These are phyloP conservation scores for Boletus rubescentipes DNA, from an alignment of 768 basidiomycete species.

Conservation along the genomic window DNA sequence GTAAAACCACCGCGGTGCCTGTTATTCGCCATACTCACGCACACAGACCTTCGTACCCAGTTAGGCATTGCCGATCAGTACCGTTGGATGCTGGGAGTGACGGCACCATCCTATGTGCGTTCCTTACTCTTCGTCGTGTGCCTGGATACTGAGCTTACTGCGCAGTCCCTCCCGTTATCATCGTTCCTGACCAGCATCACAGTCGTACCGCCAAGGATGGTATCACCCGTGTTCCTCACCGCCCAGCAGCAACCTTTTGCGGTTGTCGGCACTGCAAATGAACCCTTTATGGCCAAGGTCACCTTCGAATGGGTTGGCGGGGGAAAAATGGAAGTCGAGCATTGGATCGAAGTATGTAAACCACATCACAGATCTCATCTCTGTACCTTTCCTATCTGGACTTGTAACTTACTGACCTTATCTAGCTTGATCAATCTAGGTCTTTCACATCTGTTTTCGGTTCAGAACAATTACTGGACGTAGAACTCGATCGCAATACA, in stretches of 20 bases:
- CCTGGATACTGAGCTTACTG: neutral
- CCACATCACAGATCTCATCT: neutral
- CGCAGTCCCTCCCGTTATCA: constrained; percentile 28
- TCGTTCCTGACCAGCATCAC: constrained; percentile 38
- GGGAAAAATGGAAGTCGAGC: constrained; percentile 47
- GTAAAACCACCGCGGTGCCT: constrained; percentile 25
- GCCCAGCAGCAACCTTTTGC: constrained; percentile 41
- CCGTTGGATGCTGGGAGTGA: constrained; percentile 46
- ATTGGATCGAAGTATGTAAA: constrained; percentile 50
- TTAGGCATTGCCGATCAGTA: constrained; percentile 36
- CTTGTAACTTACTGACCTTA: neutral
- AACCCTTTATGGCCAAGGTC: constrained; percentile 45
- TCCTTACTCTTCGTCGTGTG: neutral
- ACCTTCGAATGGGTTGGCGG: constrained; percentile 41
- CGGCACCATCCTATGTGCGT: constrained; percentile 49
- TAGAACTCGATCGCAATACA: constrained; percentile 46
- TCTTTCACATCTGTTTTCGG: constrained; percentile 37
- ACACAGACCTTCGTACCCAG: constrained; percentile 34
- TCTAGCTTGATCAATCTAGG: constrained; percentile 46
- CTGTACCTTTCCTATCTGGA: neutral
- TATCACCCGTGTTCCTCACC: constrained; percentile 33
- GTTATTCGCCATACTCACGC: constrained; percentile 7
- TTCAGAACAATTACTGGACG: constrained; percentile 50
- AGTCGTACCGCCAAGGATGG: constrained; percentile 36
- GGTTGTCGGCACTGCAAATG: constrained; percentile 40